Evolutionary conservation across 2,329 filamentous ascomycete genomes (phyloP), one percentile per base, ranked within the genome.

Genomic region (Bipolaris bicolor): DNA sequence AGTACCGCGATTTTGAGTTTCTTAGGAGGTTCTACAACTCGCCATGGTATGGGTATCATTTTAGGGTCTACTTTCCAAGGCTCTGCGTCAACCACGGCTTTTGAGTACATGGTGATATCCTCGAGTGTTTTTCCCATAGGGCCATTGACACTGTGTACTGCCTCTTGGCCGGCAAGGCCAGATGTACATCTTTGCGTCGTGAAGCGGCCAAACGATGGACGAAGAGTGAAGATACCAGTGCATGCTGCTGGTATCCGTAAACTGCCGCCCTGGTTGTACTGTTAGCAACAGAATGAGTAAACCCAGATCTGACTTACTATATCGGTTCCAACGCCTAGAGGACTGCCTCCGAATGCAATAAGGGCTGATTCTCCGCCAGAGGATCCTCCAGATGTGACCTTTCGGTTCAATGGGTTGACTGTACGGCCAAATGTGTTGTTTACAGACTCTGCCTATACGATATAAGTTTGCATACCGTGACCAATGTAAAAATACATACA

Each of bases 291-390:
- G 20, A 22, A 34, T 7, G 7, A 18, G 6, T 10, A 18, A n/a
- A 5, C 7, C 11, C 3, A 2, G 1, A 22, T 13, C 6, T 2
- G 3, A 57, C 61, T 31, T 58, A 82, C 82, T 52, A 90, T 88
- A 60, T 90, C 87, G 0, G 86, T 86, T 1, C 86, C 87, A 0
- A 89, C 78, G 9, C 88, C 88, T 1, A 89, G 60, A 1, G 82
- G 80, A 57, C 83, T 86, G 15, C 88, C 88, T 9, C 76, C 74
- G 55, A 90, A 82, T 0, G 79, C 77, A 34, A 90, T 81, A 2
- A 90, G 78, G 0, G 88, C 87, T 5, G 83, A 83, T 68, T 90
- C 88, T 43, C 88, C 88, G 2, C 88, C 88, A 0, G 86, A 88
- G 36, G 83, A 87, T 9, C 88, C 88, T 10, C 88, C 88, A 20